phyloP scores from a whole-genome alignment of 805 yeast genomes.

The Kazachstania psychrophila region DNA sequence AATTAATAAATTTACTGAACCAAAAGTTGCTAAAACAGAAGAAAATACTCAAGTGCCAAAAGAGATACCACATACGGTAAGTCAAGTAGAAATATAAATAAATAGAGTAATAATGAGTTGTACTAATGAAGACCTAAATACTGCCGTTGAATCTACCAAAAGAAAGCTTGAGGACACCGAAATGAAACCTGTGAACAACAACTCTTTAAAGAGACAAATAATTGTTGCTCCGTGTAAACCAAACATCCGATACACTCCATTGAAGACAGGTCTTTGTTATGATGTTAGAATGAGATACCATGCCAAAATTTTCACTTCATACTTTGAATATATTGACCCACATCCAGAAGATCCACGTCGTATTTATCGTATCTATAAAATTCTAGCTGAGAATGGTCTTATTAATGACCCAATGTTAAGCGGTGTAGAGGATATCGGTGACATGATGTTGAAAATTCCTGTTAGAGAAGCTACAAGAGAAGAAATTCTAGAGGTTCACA shows the following conservation, averaged over 20 bases:
- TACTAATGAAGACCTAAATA: background rate
- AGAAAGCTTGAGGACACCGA: background rate
- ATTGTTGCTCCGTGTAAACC: slow-evolving; percentile 56
- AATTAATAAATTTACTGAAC: no score
- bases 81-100: no score
- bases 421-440: slow-evolving; percentile 66
- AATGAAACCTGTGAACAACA: background rate
- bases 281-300: slow-evolving; percentile 98
- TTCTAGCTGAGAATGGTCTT: slow-evolving; percentile 87
- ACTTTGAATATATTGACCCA: slow-evolving; percentile 91
- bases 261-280: slow-evolving; percentile 89
- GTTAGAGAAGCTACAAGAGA: slow-evolving; percentile 81
- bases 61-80: no score
- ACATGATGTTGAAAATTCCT: slow-evolving; percentile 79
- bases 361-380: slow-evolving; percentile 86
- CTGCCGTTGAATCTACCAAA: background rate
- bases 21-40: no score
- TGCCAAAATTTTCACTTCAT: slow-evolving; percentile 85
- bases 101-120: no score
- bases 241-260: slow-evolving; percentile 56
- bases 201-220: slow-evolving; percentile 26
- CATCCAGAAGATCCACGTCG: slow-evolving; percentile 99
- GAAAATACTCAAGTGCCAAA: no score
- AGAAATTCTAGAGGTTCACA: slow-evolving; percentile 80
- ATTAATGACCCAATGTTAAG: slow-evolving; percentile 69